phyloP scores from a whole-genome alignment of 306 rosid genomes.

The Delonix regia region DNA sequence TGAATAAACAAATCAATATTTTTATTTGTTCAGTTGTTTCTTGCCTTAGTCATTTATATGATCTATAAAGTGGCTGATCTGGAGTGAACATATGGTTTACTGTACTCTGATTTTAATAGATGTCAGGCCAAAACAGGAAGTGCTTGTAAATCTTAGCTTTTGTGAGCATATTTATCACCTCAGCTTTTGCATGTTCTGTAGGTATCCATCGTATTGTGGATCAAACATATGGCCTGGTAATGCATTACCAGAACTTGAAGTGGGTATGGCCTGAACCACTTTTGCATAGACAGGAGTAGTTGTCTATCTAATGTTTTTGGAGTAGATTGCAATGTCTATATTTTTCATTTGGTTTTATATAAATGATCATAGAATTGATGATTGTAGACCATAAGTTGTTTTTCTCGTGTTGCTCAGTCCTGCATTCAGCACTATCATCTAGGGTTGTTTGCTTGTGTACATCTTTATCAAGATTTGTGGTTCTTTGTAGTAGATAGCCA shows the following conservation, averaged over 20 bases:
- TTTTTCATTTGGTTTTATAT: background rate
- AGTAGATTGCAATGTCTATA: slow-evolving; percentile 16
- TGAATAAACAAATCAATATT: background rate
- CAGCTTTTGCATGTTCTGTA: slow-evolving; percentile 47
- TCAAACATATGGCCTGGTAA: slow-evolving; percentile 87
- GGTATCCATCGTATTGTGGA: slow-evolving; percentile 93
- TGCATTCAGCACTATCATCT: slow-evolving; percentile 15
- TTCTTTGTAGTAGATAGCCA: slow-evolving; percentile 17
- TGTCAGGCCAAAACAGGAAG: background rate
- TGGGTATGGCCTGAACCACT: slow-evolving; percentile 54
- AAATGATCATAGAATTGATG: slow-evolving; percentile 3
- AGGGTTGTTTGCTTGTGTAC: slow-evolving; percentile 5
- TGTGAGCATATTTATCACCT: slow-evolving; percentile 25
- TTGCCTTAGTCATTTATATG: slow-evolving; percentile 15
- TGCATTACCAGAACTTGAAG: slow-evolving; percentile 84
- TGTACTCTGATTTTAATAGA: background rate
- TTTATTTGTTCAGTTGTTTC: slow-evolving; percentile 20
- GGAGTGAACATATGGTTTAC: slow-evolving; percentile 20
- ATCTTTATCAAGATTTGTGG: slow-evolving; percentile 24
- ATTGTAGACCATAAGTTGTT: slow-evolving; percentile 23
- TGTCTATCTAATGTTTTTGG: slow-evolving; percentile 28
- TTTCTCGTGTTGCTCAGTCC: slow-evolving; percentile 13
- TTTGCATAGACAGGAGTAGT: slow-evolving; percentile 19
- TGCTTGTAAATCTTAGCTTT: slow-evolving; percentile 12
- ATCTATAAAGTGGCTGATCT: slow-evolving; percentile 17